Conservation (phyloP, 2,329 filamentous ascomycete species). For the Colletotrichum caudatum region DNA sequence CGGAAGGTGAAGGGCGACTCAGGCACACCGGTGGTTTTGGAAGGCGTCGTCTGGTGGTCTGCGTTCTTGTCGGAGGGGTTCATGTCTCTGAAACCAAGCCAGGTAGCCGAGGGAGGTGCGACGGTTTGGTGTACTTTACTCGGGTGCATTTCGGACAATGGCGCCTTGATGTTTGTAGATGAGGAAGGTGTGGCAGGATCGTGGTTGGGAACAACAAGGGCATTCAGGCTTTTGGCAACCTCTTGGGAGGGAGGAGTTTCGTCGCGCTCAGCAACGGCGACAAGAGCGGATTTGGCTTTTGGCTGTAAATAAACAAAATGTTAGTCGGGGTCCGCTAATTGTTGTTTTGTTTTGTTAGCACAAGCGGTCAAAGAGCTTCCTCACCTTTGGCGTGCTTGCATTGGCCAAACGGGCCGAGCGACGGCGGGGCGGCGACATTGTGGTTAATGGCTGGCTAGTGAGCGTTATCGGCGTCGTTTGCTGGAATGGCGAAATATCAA, state of each 20-base stretch:
- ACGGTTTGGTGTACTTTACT: slow-evolving; percentile 83
- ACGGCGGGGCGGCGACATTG: slow-evolving; percentile 58
- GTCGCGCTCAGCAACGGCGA: slow-evolving; percentile 59
- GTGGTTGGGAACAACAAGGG: slow-evolving; percentile 50
- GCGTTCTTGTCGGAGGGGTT: slow-evolving; percentile 63
- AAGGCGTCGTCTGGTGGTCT: slow-evolving; percentile 70
- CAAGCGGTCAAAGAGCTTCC: slow-evolving; percentile 40
- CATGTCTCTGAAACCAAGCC: slow-evolving; percentile 85
- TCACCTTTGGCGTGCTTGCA: slow-evolving; percentile 51
- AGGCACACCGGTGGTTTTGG: slow-evolving; percentile 64
- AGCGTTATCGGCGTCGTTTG: slow-evolving; percentile 15
- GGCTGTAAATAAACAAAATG: slow-evolving; percentile 43
- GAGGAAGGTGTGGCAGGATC: slow-evolving; percentile 70
- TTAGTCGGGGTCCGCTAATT: slow-evolving; percentile 30
- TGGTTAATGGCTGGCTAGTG: slow-evolving; percentile 43
- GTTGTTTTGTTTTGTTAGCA: slow-evolving; percentile 26
- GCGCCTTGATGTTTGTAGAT: slow-evolving; percentile 75
- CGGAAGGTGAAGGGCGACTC: slow-evolving; percentile 76
- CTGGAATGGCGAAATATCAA: neutral
- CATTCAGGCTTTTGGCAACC: slow-evolving; percentile 47
- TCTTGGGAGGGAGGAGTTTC: slow-evolving; percentile 51
- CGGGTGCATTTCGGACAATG: slow-evolving; percentile 90
- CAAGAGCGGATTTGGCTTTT: slow-evolving; percentile 50
- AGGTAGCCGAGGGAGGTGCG: slow-evolving; percentile 81
- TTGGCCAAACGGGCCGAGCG: slow-evolving; percentile 59